Percentiles rank a stretch among this genome's conserved stretches.
phyloP scores from a whole-genome alignment of 1,284 basidiomycete genomes.

The Entoloma clypeatum region DNA sequence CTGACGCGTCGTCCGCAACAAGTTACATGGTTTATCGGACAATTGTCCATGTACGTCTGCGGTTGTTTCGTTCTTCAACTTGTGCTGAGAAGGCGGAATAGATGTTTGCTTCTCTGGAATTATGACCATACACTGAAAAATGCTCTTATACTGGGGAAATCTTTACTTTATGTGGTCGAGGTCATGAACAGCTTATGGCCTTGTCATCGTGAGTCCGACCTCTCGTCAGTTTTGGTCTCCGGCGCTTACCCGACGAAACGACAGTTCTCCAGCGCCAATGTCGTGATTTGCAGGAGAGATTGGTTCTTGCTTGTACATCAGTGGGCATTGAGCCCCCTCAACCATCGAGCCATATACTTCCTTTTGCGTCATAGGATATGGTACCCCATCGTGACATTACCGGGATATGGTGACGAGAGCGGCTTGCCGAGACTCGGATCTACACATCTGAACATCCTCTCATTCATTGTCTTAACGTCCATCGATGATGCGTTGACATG shows the following conservation, averaged over 20 bases:
- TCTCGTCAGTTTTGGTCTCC: not conserved
- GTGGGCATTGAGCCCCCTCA: slow-evolving; percentile 39
- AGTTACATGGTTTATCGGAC: slow-evolving; percentile 67
- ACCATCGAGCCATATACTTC: slow-evolving; percentile 34
- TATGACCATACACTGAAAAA: slow-evolving; percentile 53
- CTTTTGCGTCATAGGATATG: slow-evolving; percentile 20
- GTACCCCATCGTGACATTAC: not conserved
- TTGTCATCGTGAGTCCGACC: slow-evolving; percentile 49
- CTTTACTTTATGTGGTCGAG: slow-evolving; percentile 59
- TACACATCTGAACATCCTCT: no score
- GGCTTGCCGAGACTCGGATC: not conserved
- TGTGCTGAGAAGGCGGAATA: slow-evolving; percentile 26
- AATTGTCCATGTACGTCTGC: slow-evolving; percentile 48
- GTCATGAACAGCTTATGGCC: slow-evolving; percentile 70
- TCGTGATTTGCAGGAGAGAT: slow-evolving; percentile 41
- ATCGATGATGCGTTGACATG: no score
- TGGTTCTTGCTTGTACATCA: slow-evolving; percentile 43
- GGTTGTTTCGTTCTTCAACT: slow-evolving; percentile 5
- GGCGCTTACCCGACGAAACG: slow-evolving; percentile 2
- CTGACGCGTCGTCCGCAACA: slow-evolving; percentile 65
- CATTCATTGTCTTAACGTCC: no score
- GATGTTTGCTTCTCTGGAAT: slow-evolving; percentile 64
- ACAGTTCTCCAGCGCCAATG: slow-evolving; percentile 44
- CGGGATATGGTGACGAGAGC: not conserved
- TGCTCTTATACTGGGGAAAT: slow-evolving; percentile 65